phyloP scores from a whole-genome alignment of 768 basidiomycete genomes.

The Boletus patriciae region DNA sequence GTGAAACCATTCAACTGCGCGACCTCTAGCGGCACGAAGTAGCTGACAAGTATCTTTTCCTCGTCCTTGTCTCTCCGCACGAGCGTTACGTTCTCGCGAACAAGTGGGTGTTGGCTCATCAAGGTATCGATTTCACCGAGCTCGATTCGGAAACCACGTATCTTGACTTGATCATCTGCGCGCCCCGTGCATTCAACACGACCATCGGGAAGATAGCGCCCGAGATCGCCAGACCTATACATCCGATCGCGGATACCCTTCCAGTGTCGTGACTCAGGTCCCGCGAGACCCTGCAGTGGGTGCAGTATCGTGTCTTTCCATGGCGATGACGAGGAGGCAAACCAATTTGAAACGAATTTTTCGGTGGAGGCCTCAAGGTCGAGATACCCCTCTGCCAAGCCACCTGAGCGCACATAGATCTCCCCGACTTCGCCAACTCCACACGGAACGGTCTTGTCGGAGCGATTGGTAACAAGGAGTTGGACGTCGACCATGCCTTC shows the following conservation, averaged over 20 bases:
- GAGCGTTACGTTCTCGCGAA: conserved; percentile 97
- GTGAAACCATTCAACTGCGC: conserved; percentile 64
- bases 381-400: conserved; percentile 92
- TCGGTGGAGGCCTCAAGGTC: conserved; percentile 78
- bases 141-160: conserved; percentile 98
- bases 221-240: conserved; percentile 97
- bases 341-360: conserved; percentile 98
- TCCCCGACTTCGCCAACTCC: conserved; percentile 97
- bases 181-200: conserved; percentile 95
- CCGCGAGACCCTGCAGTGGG: conserved; percentile 54
- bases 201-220: conserved; percentile 89
- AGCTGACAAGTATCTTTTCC: conserved; percentile 97
- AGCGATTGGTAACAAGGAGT: conserved; percentile 91
- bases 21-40: conserved; percentile 88
- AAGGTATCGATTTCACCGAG: conserved; percentile 97
- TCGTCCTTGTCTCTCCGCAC: conserved; percentile 98
- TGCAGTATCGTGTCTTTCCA: conserved; percentile 74
- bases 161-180: conserved; percentile 99
- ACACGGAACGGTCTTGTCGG: conserved; percentile 80
- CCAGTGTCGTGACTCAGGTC: conserved; percentile 82
- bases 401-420: conserved; percentile 96
- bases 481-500: conserved; percentile 98
- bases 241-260: conserved; percentile 94
- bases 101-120: conserved; percentile 87
- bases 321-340: conserved; percentile 46